phyloP scores from a whole-genome alignment of 139 green algal genomes.

The Chlamydomonas applanata region DNA sequence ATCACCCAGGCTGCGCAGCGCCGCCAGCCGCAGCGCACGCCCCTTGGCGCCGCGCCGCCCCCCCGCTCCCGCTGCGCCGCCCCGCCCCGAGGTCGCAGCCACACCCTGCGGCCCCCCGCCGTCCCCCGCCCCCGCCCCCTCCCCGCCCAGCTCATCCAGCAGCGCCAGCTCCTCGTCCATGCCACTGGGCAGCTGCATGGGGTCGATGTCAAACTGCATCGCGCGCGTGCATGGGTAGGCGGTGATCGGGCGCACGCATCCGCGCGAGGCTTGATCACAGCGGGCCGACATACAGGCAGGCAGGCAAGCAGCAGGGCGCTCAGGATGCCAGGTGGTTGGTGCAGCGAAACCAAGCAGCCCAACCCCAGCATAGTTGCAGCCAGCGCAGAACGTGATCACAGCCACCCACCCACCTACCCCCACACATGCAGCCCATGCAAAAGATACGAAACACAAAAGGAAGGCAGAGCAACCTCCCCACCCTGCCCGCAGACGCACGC shows the following conservation, averaged over 20 bases:
- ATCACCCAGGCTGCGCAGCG: not conserved
- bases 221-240: constrained; percentile 1
- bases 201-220: constrained; percentile 47
- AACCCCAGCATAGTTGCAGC: not conserved
- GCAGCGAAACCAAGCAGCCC: not conserved
- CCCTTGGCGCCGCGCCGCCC: not conserved
- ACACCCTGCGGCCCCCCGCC: too few species aligned
- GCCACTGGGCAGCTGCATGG: constrained; percentile 51
- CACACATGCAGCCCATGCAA: too few species aligned
- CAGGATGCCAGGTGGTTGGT: not conserved
- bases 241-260: constrained; percentile 6
- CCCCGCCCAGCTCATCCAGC: constrained; percentile 32
- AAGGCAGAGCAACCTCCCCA: too few species aligned
- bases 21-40: not conserved
- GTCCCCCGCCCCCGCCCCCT: not conserved
- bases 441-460: too few species aligned
- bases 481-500: not conserved
- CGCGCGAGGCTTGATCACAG: constrained; percentile 6
- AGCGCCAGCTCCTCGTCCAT: constrained; percentile 53
- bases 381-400: not conserved
- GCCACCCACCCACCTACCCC: not conserved
- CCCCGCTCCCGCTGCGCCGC: not conserved
- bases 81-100: not conserved
- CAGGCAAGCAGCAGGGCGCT: not conserved
- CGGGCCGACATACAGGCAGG: not conserved